Percentiles rank a stretch among this genome's conserved stretches.
Evolutionary conservation across 2,329 filamentous ascomycete species (phyloP).

Genomic region (Aspergillus aculeatus): DNA sequence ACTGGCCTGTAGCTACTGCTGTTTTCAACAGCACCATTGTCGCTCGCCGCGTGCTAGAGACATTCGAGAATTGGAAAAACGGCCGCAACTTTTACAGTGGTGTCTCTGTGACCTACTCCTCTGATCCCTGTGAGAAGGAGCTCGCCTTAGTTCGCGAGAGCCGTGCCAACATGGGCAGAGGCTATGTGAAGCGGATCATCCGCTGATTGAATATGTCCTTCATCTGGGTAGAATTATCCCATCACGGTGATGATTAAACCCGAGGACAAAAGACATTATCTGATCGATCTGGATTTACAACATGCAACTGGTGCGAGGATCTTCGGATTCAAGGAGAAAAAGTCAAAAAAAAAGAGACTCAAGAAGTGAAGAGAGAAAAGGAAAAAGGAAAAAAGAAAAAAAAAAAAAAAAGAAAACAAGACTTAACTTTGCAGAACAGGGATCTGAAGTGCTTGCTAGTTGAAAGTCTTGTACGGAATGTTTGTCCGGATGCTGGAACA

Average conservation of each 20-base stretch:
- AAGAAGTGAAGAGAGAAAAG: background rate
- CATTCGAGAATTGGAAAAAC: constrained; percentile 32
- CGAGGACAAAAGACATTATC: background rate
- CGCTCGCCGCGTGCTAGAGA: constrained; percentile 34
- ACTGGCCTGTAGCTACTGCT: constrained; percentile 33
- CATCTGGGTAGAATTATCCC: background rate
- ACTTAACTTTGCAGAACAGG: background rate
- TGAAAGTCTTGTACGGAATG: background rate
- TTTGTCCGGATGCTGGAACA: background rate
- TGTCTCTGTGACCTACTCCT: constrained; percentile 38
- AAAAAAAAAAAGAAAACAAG: background rate
- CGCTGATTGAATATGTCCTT: constrained; percentile 6
- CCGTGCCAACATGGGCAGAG: constrained; percentile 17
- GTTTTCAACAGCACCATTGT: constrained; percentile 40
- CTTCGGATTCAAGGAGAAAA: background rate
- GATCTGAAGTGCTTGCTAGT: background rate
- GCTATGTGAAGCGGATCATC: constrained; percentile 17
- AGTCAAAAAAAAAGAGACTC: background rate
- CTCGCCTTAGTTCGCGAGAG: constrained; percentile 30
- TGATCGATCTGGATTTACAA: background rate
- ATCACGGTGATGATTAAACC: background rate
- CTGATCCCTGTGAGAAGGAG: constrained; percentile 43
- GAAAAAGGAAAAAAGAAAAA: background rate
- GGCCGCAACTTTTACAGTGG: constrained; percentile 31
- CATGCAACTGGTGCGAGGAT: background rate